Conservation (phyloP, 495 filamentous ascomycete genomes). For the Xylaria cubensis region DNA sequence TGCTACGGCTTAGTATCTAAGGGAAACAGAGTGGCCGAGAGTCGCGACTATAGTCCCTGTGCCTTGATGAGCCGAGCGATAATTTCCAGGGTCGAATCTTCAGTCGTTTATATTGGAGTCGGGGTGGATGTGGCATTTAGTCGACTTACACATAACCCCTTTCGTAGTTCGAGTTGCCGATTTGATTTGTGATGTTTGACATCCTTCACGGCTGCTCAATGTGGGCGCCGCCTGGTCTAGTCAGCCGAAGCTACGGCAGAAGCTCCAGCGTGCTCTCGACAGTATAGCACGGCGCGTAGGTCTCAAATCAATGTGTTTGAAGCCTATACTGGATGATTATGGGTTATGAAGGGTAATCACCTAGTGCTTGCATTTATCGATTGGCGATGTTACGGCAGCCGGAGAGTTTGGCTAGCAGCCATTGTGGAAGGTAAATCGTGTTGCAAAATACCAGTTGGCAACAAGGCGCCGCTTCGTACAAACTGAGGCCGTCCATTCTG, state of each 20-base stretch:
- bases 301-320: neutral
- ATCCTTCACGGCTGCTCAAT: neutral
- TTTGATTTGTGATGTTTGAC: neutral
- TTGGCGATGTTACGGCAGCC: neutral
- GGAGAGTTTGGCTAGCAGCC: neutral
- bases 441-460: slow-evolving; percentile 9
- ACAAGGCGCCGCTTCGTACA: neutral
- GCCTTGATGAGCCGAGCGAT: neutral
- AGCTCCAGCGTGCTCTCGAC: neutral
- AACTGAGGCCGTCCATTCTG: neutral
- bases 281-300: neutral
- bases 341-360: neutral
- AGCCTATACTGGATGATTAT: neutral
- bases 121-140: neutral
- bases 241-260: neutral
- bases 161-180: neutral
- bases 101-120: neutral
- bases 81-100: neutral
- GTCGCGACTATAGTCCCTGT: neutral
- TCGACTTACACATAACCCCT: neutral
- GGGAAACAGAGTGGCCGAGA: neutral
- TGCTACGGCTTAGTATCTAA: neutral
- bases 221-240: neutral
- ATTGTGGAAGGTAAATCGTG: neutral
- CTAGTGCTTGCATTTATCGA: neutral